Evolutionary conservation across 257 asterid genomes (phyloP), one percentile per base, ranked within the genome.

Genomic region (Nicotiana sylvestris): DNA sequence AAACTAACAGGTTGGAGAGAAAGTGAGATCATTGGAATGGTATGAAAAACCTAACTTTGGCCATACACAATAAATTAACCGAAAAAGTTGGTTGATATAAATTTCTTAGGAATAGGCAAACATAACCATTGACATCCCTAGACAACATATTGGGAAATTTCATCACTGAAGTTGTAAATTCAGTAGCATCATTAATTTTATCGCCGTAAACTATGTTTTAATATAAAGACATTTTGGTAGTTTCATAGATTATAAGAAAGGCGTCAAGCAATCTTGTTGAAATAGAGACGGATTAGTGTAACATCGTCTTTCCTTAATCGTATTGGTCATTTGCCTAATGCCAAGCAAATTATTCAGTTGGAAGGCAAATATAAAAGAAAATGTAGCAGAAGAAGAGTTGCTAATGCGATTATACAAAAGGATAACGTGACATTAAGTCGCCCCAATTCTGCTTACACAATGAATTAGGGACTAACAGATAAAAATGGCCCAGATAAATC

Each of bases 371-470:
- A 25, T 55, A 9, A 56, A 21, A n/a, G 33, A 66, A 65, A 29
- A 13, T 21, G 65, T 9, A 17, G 17, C 46, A 21, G 16, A 3
- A 53, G 21, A 25, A 51, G 60, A 53, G 30, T 29, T 29, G 1
- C 30, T 29, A 29, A 29, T 29, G 30, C 30, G 30, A 29, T 29
- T 46, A 43, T 43, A 70, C 2, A 9, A 15, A 70, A 43, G 78
- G 60, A 67, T 43, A 43, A 72, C 2, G 37, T 64, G 69, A 64
- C 60, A 72, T 72, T 29, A 74, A 74, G 8, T 49, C 10, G 4
- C 62, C 80, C 62, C 15, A 84, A 67, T 84, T 85, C 87, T 81
- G 85, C 58, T 82, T 76, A 81, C 84, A 65, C 84, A 55, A 83
- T 76, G 86, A 88, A 80, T 35, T 65, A 80, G 87, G 82, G 69